A percentile compares a stretch with the other conserved stretches of the same genome.
Evolutionary conservation across 306 rosid species (phyloP).

Genomic region (Vicia villosa): DNA sequence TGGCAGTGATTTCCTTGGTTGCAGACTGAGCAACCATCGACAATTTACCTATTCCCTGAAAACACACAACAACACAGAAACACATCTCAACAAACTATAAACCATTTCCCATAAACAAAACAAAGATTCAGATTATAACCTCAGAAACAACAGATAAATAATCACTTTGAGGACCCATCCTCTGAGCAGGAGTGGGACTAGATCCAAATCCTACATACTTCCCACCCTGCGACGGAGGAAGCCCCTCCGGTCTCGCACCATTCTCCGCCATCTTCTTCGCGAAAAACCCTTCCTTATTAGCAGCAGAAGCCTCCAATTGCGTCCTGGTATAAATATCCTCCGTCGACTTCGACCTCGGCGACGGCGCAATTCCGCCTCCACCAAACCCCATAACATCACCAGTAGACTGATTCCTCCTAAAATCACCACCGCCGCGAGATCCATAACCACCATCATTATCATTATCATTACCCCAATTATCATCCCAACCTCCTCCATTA

Average conservation of each 20-base stretch:
- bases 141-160: slow-evolving; percentile 86
- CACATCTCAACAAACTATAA: background rate
- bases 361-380: slow-evolving; percentile 42
- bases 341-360: slow-evolving; percentile 75
- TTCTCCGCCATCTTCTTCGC: slow-evolving; percentile 70
- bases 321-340: slow-evolving; percentile 71
- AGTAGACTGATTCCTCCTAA: slow-evolving; percentile 76
- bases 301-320: slow-evolving; percentile 88
- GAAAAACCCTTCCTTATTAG: slow-evolving; percentile 75
- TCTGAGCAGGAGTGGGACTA: slow-evolving; percentile 51
- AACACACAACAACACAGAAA: slow-evolving; percentile 17
- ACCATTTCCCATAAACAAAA: background rate
- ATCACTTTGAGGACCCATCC: slow-evolving; percentile 57
- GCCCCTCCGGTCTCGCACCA: slow-evolving; percentile 75
- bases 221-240: slow-evolving; percentile 95
- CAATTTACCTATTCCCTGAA: slow-evolving; percentile 83
- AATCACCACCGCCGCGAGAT: slow-evolving; percentile 58
- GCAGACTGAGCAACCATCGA: slow-evolving; percentile 93
- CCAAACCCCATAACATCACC: slow-evolving; percentile 66
- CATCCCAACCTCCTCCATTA: slow-evolving; percentile 75
- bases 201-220: slow-evolving; percentile 99
- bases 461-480: slow-evolving; percentile 82
- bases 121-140: slow-evolving; percentile 42
- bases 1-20: slow-evolving; percentile 75
- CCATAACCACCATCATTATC: slow-evolving; percentile 56